These are phyloP conservation scores for Cyanodermella asteris DNA, from an alignment of 2,329 filamentous ascomycete genomes.

Conservation along the genomic window DNA sequence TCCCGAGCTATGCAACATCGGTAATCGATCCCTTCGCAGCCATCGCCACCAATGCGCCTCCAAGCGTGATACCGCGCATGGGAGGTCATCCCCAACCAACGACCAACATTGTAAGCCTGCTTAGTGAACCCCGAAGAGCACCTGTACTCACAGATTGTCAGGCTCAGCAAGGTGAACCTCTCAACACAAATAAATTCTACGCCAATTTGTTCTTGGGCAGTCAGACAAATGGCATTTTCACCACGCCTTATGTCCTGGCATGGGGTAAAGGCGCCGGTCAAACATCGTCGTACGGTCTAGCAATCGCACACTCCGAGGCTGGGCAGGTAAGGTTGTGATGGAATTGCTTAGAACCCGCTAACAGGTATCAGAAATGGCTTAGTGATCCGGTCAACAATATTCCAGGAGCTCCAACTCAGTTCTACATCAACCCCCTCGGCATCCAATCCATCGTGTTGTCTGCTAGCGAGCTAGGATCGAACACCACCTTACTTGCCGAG, in stretches of 20 bases:
- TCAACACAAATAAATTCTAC: constrained; percentile 9
- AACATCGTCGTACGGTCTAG: constrained; percentile 7
- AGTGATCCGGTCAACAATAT: constrained; percentile 32
- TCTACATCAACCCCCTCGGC: constrained; percentile 61
- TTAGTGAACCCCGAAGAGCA: not conserved
- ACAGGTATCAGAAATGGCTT: constrained; percentile 34
- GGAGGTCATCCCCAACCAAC: constrained; percentile 7
- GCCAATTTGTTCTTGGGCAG: constrained; percentile 8
- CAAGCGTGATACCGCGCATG: constrained; percentile 3
- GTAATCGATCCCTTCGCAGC: constrained; percentile 7
- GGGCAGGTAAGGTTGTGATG: too few relatives aligned
- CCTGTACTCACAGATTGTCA: not conserved
- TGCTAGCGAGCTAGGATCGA: constrained; percentile 45
- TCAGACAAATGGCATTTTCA: constrained; percentile 8
- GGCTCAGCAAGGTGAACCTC: constrained; percentile 5
- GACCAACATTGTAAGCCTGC: constrained; percentile 7
- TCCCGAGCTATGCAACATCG: too few relatives aligned
- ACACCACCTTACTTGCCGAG: constrained; percentile 34
- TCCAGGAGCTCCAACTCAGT: constrained; percentile 37
- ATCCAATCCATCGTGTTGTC: constrained; percentile 66
- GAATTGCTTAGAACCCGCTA: too few relatives aligned
- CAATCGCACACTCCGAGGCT: constrained; percentile 7
- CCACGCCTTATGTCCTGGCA: constrained; percentile 8
- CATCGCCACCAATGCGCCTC: constrained; percentile 4
- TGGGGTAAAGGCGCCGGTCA: constrained; percentile 8